Evolutionary conservation across 2,329 filamentous ascomycete species (phyloP).

Genomic region (Penicillium sp.): DNA sequence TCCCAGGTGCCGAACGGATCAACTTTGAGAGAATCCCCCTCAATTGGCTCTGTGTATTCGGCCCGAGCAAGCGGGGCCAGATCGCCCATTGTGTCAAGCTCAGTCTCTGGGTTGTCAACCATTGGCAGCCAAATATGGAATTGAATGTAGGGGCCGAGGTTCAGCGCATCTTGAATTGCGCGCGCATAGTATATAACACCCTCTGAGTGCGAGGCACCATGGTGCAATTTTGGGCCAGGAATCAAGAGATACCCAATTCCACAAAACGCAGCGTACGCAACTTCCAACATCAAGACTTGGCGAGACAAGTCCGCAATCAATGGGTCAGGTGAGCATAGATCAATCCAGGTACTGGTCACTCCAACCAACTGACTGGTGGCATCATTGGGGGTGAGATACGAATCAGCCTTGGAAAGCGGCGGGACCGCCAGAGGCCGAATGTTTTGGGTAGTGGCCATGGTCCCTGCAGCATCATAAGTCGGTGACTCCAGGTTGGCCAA

Average conservation of each 20-base stretch:
- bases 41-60: conserved; percentile 38
- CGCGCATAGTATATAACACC: conserved; percentile 74
- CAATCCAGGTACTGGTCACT: conserved; percentile 87
- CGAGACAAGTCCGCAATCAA: conserved; percentile 81
- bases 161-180: conserved; percentile 75
- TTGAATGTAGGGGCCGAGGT: conserved; percentile 71
- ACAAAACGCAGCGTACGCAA: conserved; percentile 94
- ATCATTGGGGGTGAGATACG: conserved; percentile 74
- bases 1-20: conserved; percentile 85
- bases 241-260: conserved; percentile 81
- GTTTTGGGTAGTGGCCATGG: conserved; percentile 43
- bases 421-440: conserved; percentile 42
- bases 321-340: conserved; percentile 78
- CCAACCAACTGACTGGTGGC: conserved; percentile 76
- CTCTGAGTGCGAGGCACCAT: conserved; percentile 50
- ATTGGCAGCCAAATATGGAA: conserved; percentile 81
- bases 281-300: conserved; percentile 84
- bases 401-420: conserved; percentile 44
- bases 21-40: conserved; percentile 49
- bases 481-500: conserved; percentile 45
- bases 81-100: conserved; percentile 46
- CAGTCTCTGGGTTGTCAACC: conserved; percentile 67
- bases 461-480: conserved; percentile 36
- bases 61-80: conserved; percentile 44
- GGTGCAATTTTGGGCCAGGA: conserved; percentile 69